Conservation (phyloP, 768 basidiomycete genomes). For the Phaeotremella fagi region DNA sequence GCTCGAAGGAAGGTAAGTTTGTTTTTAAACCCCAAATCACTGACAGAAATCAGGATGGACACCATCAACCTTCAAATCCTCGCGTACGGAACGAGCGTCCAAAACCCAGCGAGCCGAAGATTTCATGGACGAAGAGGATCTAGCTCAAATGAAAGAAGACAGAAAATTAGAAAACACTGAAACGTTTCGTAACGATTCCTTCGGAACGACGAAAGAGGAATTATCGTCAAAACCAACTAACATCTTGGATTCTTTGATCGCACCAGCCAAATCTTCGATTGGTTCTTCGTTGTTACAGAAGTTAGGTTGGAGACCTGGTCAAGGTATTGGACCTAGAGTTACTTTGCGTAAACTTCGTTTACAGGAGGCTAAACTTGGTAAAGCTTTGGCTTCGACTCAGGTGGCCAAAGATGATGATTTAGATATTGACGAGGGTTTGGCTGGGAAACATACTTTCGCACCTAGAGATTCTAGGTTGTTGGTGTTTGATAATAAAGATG, state of each 20-base stretch:
- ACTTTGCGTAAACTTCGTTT: slow-evolving; percentile 67
- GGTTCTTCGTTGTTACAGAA: slow-evolving; percentile 83
- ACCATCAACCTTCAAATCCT: slow-evolving; percentile 87
- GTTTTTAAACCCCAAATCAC: too few relatives aligned
- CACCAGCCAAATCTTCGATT: slow-evolving; percentile 69
- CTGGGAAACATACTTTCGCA: slow-evolving; percentile 78
- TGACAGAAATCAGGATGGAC: slow-evolving; percentile 84
- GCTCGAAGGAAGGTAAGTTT: slow-evolving; percentile 85
- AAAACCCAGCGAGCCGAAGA: slow-evolving; percentile 62
- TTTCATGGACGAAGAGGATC: slow-evolving; percentile 98
- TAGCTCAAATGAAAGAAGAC: slow-evolving; percentile 72
- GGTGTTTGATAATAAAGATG: slow-evolving; percentile 64
- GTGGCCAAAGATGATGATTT: slow-evolving; percentile 51
- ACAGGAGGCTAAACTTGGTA: slow-evolving; percentile 58
- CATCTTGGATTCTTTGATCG: slow-evolving; percentile 56
- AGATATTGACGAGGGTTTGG: slow-evolving; percentile 55
- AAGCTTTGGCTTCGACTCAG: slow-evolving; percentile 40
- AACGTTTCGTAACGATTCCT: slow-evolving; percentile 60
- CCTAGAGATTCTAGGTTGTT: slow-evolving; percentile 70
- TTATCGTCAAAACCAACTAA: slow-evolving; percentile 48
- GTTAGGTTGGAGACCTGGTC: slow-evolving; percentile 92
- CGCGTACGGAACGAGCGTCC: slow-evolving; percentile 61
- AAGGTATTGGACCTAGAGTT: slow-evolving; percentile 87
- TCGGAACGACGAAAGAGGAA: slow-evolving; percentile 54
- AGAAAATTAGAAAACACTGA: slow-evolving; percentile 72